These are phyloP conservation scores for Annulohypoxylon stygium DNA, from an alignment of 495 filamentous ascomycete species.

Conservation along the genomic window DNA sequence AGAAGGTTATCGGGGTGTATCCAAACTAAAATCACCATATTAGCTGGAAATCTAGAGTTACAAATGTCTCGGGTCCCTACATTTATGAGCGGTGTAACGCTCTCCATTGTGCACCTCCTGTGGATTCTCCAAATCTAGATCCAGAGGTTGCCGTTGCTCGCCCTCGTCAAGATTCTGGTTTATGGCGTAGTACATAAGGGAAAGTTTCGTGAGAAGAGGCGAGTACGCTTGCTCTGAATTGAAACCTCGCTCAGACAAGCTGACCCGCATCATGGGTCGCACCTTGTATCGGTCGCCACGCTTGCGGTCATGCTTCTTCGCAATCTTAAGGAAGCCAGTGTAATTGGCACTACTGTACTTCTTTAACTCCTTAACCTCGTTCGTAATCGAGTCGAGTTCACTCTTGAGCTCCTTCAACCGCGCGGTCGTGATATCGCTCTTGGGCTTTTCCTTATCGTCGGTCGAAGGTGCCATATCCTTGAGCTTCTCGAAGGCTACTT, in stretches of 20 bases:
- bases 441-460: slow-evolving; percentile 54
- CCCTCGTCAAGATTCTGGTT: slow-evolving; percentile 79
- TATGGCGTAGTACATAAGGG: slow-evolving; percentile 94
- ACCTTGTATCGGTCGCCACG: slow-evolving; percentile 84
- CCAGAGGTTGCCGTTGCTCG: slow-evolving; percentile 47
- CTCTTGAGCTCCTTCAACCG: slow-evolving; percentile 75
- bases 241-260: slow-evolving; percentile 86
- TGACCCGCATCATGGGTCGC: slow-evolving; percentile 88
- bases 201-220: slow-evolving; percentile 88
- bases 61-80: slow-evolving; percentile 54
- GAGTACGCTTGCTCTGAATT: slow-evolving; percentile 93
- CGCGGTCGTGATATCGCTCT: slow-evolving; percentile 62
- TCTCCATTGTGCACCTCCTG: slow-evolving; percentile 67
- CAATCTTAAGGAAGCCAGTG: slow-evolving; percentile 96
- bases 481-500: slow-evolving; percentile 71
- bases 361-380: slow-evolving; percentile 91
- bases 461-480: slow-evolving; percentile 63
- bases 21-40: slow-evolving; percentile 73
- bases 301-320: slow-evolving; percentile 97
- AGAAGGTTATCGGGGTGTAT: slow-evolving; percentile 93
- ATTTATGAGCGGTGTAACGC: slow-evolving; percentile 92
- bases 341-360: slow-evolving; percentile 97
- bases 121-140: slow-evolving; percentile 55
- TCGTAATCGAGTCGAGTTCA: slow-evolving; percentile 87
- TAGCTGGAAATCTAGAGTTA: slow-evolving; percentile 24